phyloP scores from a whole-genome alignment of 176 grass and related monocot genomes.

The Triticum urartu region DNA sequence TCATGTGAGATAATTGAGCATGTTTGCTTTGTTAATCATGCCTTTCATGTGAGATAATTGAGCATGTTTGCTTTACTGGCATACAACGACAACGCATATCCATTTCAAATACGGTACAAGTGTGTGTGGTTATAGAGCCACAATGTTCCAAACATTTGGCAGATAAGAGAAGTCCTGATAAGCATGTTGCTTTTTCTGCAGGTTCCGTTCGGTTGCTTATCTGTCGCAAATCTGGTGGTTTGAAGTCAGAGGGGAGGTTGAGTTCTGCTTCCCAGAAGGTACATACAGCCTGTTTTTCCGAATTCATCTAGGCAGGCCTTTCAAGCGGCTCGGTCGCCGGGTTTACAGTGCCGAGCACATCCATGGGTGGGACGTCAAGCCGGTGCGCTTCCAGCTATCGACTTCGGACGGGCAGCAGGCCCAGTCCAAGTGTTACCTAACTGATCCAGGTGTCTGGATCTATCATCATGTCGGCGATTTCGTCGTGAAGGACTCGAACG shows the following conservation, averaged over 20 bases:
- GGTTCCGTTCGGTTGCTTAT: slow-evolving; percentile 77
- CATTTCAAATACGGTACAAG: neutral
- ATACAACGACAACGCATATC: neutral
- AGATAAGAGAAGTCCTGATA: slow-evolving; percentile 17
- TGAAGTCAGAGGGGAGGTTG: slow-evolving; percentile 72
- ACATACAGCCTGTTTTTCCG: slow-evolving; percentile 87
- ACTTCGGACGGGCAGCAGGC: slow-evolving; percentile 80
- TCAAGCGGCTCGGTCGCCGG: slow-evolving; percentile 53
- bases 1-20: slow-evolving; percentile 11
- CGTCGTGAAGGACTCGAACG: slow-evolving; percentile 44
- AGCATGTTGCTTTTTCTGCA: slow-evolving; percentile 26
- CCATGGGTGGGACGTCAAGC: slow-evolving; percentile 90
- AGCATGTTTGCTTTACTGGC: neutral
- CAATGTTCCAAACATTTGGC: neutral
- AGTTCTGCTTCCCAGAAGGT: slow-evolving; percentile 86
- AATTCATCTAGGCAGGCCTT: slow-evolving; percentile 69
- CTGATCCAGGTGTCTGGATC: slow-evolving; percentile 67
- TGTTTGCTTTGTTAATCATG: neutral
- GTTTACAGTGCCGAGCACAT: slow-evolving; percentile 62
- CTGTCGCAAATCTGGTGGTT: slow-evolving; percentile 93
- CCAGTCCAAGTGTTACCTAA: slow-evolving; percentile 77
- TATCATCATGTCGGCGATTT: slow-evolving; percentile 87
- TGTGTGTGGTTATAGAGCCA: neutral
- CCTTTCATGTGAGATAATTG: slow-evolving; percentile 5
- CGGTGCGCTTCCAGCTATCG: slow-evolving; percentile 72